Percentiles rank a stretch among this genome's conserved stretches.
These are phyloP conservation scores for Alnus glutinosa DNA, from an alignment of 306 rosid genomes.

Conservation along the genomic window DNA sequence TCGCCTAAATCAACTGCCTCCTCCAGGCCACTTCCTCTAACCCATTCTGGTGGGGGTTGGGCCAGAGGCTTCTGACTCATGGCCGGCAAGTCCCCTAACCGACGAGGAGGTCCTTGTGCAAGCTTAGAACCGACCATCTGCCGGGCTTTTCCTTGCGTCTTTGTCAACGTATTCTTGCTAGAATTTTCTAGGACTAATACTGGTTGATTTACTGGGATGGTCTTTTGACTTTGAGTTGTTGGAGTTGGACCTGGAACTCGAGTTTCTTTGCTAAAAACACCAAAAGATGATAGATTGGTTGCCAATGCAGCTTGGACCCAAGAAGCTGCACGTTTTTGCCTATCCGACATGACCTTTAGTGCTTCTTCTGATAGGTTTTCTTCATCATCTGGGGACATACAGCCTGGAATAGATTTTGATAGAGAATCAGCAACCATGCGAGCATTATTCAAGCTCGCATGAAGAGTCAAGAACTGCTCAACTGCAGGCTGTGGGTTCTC, in stretches of 20 bases:
- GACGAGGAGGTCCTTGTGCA: slow-evolving; percentile 54
- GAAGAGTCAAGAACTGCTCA: slow-evolving; percentile 81
- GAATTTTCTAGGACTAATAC: slow-evolving; percentile 69
- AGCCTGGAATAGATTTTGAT: slow-evolving; percentile 47
- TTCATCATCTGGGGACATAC: slow-evolving; percentile 59
- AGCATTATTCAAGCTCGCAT: slow-evolving; percentile 55
- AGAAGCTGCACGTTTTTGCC: slow-evolving; percentile 60
- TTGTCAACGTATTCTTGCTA: slow-evolving; percentile 49
- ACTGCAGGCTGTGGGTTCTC: slow-evolving; percentile 76
- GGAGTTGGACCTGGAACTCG: slow-evolving; percentile 41
- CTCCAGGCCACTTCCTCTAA: slow-evolving; percentile 61
- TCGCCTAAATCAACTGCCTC: slow-evolving; percentile 72
- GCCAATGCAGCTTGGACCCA: slow-evolving; percentile 94
- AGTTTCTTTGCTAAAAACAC: slow-evolving; percentile 58
- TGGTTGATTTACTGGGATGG: slow-evolving; percentile 49
- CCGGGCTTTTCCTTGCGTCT: slow-evolving; percentile 55
- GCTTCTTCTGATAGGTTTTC: slow-evolving; percentile 61
- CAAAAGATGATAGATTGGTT: slow-evolving; percentile 73
- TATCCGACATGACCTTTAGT: slow-evolving; percentile 53
- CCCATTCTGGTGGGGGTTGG: slow-evolving; percentile 68
- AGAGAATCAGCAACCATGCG: slow-evolving; percentile 60
- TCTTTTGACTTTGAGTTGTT: slow-evolving; percentile 56
- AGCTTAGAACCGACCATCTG: slow-evolving; percentile 45
- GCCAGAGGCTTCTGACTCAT: slow-evolving; percentile 55
- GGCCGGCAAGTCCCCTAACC: slow-evolving; percentile 43